Conservation (phyloP, 2,329 filamentous ascomycete genomes). For the Sporothrix humicola region DNA sequence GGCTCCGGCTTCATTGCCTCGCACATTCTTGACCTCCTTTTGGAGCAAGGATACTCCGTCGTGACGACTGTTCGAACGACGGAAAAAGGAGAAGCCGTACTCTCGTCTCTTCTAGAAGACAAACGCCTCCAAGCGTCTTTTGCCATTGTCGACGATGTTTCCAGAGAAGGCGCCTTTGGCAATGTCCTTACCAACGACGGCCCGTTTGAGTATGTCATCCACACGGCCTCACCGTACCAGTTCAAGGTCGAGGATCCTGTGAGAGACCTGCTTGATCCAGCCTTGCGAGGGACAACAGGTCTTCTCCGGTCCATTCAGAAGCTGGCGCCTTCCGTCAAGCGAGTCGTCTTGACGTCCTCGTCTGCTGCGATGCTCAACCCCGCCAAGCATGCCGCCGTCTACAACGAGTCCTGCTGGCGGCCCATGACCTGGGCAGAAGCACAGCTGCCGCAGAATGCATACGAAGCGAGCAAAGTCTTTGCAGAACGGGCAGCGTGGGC, state of each 20-base stretch:
- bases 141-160: conserved; percentile 73
- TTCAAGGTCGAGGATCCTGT: conserved; percentile 62
- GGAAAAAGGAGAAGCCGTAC: conserved; percentile 54
- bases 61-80: conserved; percentile 55
- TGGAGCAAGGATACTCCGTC: conserved; percentile 51
- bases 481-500: conserved; percentile 72
- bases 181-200: conserved; percentile 50
- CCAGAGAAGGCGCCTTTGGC: conserved; percentile 71
- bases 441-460: conserved; percentile 42
- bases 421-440: conserved; percentile 48
- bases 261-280: conserved; percentile 59
- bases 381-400: conserved; percentile 46
- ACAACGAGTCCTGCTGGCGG: conserved; percentile 50
- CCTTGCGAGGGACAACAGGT: conserved; percentile 58
- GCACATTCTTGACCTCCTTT: conserved; percentile 56
- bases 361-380: conserved; percentile 53
- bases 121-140: conserved; percentile 52
- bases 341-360: conserved; percentile 63
- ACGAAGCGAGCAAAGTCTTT: conserved; percentile 60
- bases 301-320: conserved; percentile 56
- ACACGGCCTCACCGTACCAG: conserved; percentile 77
- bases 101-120: conserved; percentile 49
- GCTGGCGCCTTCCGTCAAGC: conserved; percentile 60
- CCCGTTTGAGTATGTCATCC: conserved; percentile 74
- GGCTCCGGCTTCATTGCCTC: conserved; percentile 62